Evolutionary conservation across 164 flowering plant genomes (phyloP).

Genomic region (Cinnamomum chago): DNA sequence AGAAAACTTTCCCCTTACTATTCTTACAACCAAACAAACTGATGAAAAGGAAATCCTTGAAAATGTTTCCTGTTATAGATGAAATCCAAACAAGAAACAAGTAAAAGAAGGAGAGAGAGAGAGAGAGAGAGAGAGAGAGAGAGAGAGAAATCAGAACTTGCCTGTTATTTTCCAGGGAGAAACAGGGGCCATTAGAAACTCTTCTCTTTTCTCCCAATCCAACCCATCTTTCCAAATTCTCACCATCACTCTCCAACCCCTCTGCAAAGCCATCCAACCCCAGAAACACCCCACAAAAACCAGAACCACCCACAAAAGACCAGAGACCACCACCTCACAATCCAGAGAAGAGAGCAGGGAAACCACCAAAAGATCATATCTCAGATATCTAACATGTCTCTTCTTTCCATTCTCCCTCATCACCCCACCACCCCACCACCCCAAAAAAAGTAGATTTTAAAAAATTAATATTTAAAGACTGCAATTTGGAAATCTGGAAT

Average conservation of each 20-base stretch:
- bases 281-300: conserved; percentile 5
- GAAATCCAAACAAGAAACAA: neutral
- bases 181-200: neutral
- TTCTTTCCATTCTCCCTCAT: conserved; percentile 8
- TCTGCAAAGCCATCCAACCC: conserved; percentile 6
- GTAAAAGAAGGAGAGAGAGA: neutral
- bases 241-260: conserved; percentile 5
- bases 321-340: neutral
- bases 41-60: too few relatives aligned
- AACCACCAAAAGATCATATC: conserved; percentile 9
- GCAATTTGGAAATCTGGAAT: neutral
- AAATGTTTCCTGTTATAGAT: neutral
- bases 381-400: neutral
- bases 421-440: conserved; percentile 5
- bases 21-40: too few relatives aligned
- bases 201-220: neutral
- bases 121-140: neutral
- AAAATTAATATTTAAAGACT: neutral
- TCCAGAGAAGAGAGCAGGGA: conserved; percentile 10
- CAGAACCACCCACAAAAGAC: conserved; percentile 9
- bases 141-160: neutral
- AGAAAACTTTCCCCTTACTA: too few relatives aligned
- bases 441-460: neutral
- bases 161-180: neutral
- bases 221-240: neutral